These are phyloP conservation scores for Yamagishiella unicocca DNA, from an alignment of 139 green algal species.

Conservation along the genomic window DNA sequence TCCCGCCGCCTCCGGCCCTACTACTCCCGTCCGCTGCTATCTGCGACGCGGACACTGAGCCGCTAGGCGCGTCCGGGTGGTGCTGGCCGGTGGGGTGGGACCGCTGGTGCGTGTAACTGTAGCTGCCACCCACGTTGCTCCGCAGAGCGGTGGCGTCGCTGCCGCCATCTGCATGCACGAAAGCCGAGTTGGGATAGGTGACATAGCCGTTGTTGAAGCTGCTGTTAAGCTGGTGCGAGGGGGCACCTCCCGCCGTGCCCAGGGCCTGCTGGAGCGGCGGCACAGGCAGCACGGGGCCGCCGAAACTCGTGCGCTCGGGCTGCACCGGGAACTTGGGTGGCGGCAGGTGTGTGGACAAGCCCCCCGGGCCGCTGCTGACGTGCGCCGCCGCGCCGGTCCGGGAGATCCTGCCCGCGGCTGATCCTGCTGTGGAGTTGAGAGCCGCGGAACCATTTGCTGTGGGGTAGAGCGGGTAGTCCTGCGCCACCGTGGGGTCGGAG, in stretches of 20 bases:
- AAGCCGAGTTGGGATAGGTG: slow-evolving; percentile 23
- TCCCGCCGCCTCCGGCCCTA: background rate
- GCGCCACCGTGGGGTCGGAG: background rate
- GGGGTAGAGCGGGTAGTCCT: slow-evolving; percentile 44
- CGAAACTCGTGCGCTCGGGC: no score
- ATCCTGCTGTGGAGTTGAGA: background rate
- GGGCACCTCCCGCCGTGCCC: no score
- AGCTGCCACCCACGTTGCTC: background rate
- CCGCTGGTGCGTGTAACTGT: background rate
- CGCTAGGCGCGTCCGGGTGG: no score
- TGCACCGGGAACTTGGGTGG: no score
- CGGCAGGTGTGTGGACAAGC: no score
- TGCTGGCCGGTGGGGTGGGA: background rate
- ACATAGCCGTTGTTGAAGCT: slow-evolving; percentile 1
- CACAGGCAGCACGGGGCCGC: background rate
- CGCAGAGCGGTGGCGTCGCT: background rate
- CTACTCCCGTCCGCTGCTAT: background rate
- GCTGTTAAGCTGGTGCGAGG: no score
- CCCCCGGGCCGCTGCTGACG: background rate
- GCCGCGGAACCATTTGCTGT: background rate
- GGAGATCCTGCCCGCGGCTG: background rate
- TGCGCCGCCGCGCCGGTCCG: background rate
- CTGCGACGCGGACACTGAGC: background rate
- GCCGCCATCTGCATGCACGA: background rate
- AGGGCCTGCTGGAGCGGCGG: background rate